phyloP scores from a whole-genome alignment of 1,284 basidiomycete species.

The Schizophyllum amplum region DNA sequence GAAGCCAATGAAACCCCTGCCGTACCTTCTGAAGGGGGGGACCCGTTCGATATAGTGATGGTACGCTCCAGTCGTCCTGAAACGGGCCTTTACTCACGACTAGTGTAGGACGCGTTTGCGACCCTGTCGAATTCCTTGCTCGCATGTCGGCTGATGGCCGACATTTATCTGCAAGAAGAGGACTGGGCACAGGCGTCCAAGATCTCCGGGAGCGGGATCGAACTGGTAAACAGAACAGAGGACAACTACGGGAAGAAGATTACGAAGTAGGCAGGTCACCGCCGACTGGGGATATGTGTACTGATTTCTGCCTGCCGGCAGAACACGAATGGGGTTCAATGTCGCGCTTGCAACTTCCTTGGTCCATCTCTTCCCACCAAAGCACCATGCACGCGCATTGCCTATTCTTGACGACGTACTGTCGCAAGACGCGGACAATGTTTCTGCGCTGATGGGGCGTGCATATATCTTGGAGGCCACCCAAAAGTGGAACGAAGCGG shows the following conservation, averaged over 20 bases:
- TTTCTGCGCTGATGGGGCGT: constrained; percentile 63
- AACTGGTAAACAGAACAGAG: constrained; percentile 50
- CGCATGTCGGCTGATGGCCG: constrained; percentile 62
- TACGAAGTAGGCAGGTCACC: constrained; percentile 31
- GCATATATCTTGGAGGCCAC: constrained; percentile 68
- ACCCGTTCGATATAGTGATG: constrained; percentile 42
- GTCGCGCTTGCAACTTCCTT: constrained; percentile 64
- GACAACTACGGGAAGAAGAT: constrained; percentile 52
- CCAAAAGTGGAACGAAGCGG: constrained; percentile 67
- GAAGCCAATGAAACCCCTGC: constrained; percentile 23
- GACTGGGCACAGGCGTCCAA: constrained; percentile 76
- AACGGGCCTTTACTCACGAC: not conserved
- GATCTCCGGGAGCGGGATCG: constrained; percentile 63
- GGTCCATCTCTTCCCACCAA: constrained; percentile 84
- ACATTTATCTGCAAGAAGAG: constrained; percentile 66
- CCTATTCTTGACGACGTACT: constrained; percentile 71
- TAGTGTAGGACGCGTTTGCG: constrained; percentile 49
- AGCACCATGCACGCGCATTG: constrained; percentile 78
- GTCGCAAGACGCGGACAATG: constrained; percentile 50
- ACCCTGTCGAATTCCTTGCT: constrained; percentile 56
- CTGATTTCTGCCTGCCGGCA: constrained; percentile 18
- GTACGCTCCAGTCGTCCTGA: constrained; percentile 25
- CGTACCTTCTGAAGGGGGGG: constrained; percentile 21
- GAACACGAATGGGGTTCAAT: constrained; percentile 56
- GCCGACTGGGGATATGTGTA: constrained; percentile 1